Base-by-base conservation (phyloP, 2,329 filamentous ascomycete species). In the Aspergillus hortae region DNA sequence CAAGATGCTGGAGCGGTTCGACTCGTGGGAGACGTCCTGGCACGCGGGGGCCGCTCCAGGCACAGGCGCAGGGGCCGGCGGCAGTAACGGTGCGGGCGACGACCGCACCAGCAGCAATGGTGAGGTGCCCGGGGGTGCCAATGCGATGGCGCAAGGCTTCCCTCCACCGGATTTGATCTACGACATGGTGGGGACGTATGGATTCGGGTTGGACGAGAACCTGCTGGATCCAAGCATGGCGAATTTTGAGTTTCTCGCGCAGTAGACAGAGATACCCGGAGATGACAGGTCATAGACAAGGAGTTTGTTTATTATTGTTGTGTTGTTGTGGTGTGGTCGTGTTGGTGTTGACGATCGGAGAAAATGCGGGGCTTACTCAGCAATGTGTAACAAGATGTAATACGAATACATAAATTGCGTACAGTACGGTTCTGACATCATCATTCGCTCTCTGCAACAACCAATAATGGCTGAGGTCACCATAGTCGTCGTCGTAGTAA, bases 171-270 rank as follows among this genome's bases (percentile, higher is more conserved):
- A 73, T 55, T 50, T 73, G 54, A 73, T 73, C 33, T 73, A 72
- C 52, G 69, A 71, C 44, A 73, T 73, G 71, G 70, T 73, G n/a
- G 71, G 71, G 15, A 72, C 71, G 14, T 73, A 73, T 58, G 71
- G 71, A 11, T 73, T 73, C 49, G 70, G 70, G 6, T 57, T 73
- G 33, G 71, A 73, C 44, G 71, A 73, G 58, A 71, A 73, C 53
- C 54, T 73, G 48, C 61, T 73, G 38, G 71, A 73, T 59, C 71
- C 71, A 12, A 73, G 68, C 45, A 70, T 73, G 67, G 67, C 70
- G 14, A 70, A 65, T 54, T 73, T 73, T 57, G 71, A 73, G 19
- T 73, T 69, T 52, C 54, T 72, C 49, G 64, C 67, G 38, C 66
- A 69, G 48, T 71, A 52, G 40, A 27, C 32, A 33, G 7, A 42